Evolutionary conservation across 352 stramenopile genomes (phyloP).

Genomic region (Pythium graminicola): DNA sequence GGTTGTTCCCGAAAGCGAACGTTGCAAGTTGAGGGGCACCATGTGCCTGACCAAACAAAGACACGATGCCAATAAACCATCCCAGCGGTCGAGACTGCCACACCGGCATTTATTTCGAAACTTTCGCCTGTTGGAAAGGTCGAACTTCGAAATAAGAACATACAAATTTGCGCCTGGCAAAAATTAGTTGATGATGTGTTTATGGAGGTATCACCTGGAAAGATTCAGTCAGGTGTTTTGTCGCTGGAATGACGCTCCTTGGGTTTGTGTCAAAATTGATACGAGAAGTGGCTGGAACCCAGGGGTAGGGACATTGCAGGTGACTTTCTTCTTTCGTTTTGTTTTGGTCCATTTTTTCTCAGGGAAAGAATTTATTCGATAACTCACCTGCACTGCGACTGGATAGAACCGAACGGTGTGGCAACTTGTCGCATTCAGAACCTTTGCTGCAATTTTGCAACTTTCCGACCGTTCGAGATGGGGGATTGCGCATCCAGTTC

Average conservation of each 20-base stretch:
- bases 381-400: conserved; percentile 10
- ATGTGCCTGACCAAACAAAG: conserved; percentile 2
- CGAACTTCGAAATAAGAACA: neutral
- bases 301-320: conserved; percentile 4
- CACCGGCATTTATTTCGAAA: neutral
- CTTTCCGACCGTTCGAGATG: no score
- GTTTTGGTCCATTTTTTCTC: conserved; percentile 15
- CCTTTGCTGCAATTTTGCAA: neutral
- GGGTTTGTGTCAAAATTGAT: neutral
- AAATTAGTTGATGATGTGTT: neutral
- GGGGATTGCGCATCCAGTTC: conserved; percentile 10
- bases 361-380: conserved; percentile 4
- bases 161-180: neutral
- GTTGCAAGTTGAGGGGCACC: conserved; percentile 11
- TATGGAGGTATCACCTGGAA: neutral
- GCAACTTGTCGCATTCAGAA: neutral
- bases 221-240: neutral
- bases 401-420: neutral
- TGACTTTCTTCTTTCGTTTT: neutral
- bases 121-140: neutral
- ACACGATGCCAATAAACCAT: conserved; percentile 4
- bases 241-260: conserved; percentile 17
- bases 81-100: neutral
- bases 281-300: neutral
- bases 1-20: conserved; percentile 1